Conservation (phyloP, 306 rosid species). For the Rubus parviflorus region DNA sequence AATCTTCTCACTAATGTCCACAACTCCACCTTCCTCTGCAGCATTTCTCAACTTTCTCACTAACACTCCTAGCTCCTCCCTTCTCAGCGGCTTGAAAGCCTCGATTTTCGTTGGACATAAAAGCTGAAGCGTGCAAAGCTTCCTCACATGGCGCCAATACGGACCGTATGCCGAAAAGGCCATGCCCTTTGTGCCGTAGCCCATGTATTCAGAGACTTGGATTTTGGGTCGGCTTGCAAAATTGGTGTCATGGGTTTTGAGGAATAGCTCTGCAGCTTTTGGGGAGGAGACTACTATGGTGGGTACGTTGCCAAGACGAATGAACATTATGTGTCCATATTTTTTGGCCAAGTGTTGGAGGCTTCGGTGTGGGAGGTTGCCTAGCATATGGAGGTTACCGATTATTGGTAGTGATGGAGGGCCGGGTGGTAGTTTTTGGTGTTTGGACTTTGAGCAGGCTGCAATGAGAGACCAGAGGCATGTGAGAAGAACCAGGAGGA, state of each 20-base stretch:
- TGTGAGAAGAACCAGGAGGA: background rate
- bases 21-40: no score
- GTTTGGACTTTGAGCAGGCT: background rate
- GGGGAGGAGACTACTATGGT: no score
- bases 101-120: background rate
- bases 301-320: no score
- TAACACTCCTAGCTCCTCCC: slow-evolving; percentile 28
- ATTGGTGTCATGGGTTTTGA: background rate
- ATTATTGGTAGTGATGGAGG: background rate
- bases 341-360: no score
- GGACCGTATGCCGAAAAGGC: slow-evolving; percentile 17
- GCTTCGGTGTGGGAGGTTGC: slow-evolving; percentile 5
- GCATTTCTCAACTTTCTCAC: background rate
- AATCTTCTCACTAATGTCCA: no score
- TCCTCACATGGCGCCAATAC: slow-evolving; percentile 38
- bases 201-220: slow-evolving; percentile 14
- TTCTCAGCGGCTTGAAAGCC: background rate
- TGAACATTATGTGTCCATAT: no score
- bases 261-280: no score
- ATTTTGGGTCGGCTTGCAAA: background rate
- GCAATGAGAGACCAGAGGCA: background rate
- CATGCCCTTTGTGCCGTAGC: slow-evolving; percentile 27
- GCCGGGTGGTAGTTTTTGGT: background rate
- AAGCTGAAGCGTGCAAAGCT: slow-evolving; percentile 28
- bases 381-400: slow-evolving; percentile 11